Conservation (phyloP, 163 green algal species). For the Prototheca wickerhamii region DNA sequence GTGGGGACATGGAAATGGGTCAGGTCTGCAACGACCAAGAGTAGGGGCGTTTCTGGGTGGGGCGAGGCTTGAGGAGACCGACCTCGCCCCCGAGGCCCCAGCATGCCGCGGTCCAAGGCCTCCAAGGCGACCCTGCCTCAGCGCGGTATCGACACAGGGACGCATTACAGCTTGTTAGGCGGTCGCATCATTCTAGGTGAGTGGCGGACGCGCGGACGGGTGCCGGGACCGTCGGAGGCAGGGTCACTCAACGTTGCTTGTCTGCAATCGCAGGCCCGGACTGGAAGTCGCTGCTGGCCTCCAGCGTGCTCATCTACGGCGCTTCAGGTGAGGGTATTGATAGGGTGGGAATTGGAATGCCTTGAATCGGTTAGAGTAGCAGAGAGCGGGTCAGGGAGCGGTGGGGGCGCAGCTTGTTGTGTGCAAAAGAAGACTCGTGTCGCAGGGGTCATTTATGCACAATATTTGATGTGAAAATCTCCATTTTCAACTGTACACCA, state of each 20-base stretch:
- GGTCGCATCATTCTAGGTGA: constrained; percentile 29
- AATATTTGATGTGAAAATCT: not conserved
- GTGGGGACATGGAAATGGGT: too few relatives aligned
- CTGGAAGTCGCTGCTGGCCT: constrained; percentile 61
- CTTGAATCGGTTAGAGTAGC: not conserved
- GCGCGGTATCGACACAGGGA: constrained; percentile 32
- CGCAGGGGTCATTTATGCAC: not conserved
- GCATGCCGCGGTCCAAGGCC: too few relatives aligned
- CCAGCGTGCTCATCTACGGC: constrained; percentile 47
- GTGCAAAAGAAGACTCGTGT: too few relatives aligned
- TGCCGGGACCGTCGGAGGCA: not conserved
- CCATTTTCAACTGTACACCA: not conserved
- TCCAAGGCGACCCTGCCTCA: constrained; percentile 1
- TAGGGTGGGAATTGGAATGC: too few relatives aligned
- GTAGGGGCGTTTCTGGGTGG: too few relatives aligned
- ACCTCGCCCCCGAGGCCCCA: too few relatives aligned
- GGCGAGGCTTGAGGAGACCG: too few relatives aligned
- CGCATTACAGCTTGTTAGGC: constrained; percentile 30
- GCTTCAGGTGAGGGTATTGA: constrained; percentile 51
- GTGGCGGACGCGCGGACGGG: not conserved
- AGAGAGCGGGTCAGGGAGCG: not conserved
- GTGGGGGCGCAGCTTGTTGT: not conserved
- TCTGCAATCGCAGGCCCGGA: constrained; percentile 54
- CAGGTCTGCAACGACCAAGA: too few relatives aligned
- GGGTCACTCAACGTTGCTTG: not conserved